Conservation (phyloP, 2,329 filamentous ascomycete species). For the Aspergillus ibericus region DNA sequence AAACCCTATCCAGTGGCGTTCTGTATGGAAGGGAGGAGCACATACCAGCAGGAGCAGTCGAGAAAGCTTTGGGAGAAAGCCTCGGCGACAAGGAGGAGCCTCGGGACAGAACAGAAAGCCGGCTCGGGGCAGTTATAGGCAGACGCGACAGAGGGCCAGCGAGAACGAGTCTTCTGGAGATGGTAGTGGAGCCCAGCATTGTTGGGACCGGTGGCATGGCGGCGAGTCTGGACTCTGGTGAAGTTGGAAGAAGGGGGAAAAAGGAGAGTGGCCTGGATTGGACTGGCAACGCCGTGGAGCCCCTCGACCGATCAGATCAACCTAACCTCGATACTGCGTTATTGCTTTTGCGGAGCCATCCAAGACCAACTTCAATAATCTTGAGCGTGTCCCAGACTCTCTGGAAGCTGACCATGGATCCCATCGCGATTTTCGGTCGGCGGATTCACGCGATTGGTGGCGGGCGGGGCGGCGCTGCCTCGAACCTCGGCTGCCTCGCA, state of each 20-base stretch:
- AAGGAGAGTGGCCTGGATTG: not conserved
- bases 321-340: not conserved
- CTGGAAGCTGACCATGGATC: not conserved
- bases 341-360: not conserved
- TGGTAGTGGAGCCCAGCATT: not conserved
- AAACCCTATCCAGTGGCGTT: not conserved
- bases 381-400: not conserved
- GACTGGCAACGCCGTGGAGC: not conserved
- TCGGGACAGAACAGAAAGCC: not conserved
- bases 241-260: not conserved
- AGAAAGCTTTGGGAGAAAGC: not conserved
- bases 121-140: not conserved
- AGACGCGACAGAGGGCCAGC: constrained; percentile 3
- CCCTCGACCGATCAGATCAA: not conserved
- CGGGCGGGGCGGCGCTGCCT: not conserved
- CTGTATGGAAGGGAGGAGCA: not conserved
- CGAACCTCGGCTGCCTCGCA: not conserved
- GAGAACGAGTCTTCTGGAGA: constrained; percentile 2
- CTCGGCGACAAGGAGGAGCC: not conserved
- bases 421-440: not conserved
- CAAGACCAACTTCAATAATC: not conserved
- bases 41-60: not conserved
- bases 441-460: not conserved
- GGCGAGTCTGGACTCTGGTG: not conserved
- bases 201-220: constrained; percentile 3